Conservation (phyloP, 805 yeast genomes). For the Allodekkera sacchari region DNA sequence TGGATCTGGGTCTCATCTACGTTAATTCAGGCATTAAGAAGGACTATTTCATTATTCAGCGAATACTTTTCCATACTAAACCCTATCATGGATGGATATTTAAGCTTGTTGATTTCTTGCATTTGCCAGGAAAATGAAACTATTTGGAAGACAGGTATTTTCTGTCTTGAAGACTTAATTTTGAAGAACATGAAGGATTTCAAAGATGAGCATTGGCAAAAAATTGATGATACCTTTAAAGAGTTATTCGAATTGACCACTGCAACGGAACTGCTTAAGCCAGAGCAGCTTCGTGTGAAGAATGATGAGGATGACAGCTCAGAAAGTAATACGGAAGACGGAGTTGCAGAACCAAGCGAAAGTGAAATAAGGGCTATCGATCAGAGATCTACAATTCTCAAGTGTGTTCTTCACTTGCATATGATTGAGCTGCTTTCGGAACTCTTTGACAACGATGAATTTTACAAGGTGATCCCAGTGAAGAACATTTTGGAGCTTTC, state of each 20-base stretch:
- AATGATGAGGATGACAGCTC: conserved; percentile 18
- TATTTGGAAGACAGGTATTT: conserved; percentile 87
- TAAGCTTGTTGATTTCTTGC: conserved; percentile 73
- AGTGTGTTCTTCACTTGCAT: conserved; percentile 82
- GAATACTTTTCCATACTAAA: conserved; percentile 74
- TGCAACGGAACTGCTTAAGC: conserved; percentile 72
- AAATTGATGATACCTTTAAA: conserved; percentile 56
- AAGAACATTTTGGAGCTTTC: conserved; percentile 53
- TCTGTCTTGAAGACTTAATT: conserved; percentile 75
- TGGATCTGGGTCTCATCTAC: conserved; percentile 97
- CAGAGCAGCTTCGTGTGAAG: conserved; percentile 28
- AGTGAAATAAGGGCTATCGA: conserved; percentile 4
- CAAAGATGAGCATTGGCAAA: conserved; percentile 61
- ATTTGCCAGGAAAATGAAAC: conserved; percentile 97
- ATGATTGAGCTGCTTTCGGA: conserved; percentile 84
- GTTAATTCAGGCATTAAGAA: conserved; percentile 87
- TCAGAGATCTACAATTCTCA: conserved; percentile 66
- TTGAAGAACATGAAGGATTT: conserved; percentile 68
- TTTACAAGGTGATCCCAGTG: conserved; percentile 65
- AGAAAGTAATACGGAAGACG: conserved; percentile 11
- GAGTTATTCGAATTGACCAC: conserved; percentile 74
- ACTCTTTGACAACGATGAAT: conserved; percentile 58
- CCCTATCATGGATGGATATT: conserved; percentile 67
- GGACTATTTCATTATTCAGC: conserved; percentile 74
- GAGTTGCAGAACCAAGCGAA: conserved; percentile 6